Evolutionary conservation across 2,329 filamentous ascomycete species (phyloP).

Genomic region (Diplodia sapinea): DNA sequence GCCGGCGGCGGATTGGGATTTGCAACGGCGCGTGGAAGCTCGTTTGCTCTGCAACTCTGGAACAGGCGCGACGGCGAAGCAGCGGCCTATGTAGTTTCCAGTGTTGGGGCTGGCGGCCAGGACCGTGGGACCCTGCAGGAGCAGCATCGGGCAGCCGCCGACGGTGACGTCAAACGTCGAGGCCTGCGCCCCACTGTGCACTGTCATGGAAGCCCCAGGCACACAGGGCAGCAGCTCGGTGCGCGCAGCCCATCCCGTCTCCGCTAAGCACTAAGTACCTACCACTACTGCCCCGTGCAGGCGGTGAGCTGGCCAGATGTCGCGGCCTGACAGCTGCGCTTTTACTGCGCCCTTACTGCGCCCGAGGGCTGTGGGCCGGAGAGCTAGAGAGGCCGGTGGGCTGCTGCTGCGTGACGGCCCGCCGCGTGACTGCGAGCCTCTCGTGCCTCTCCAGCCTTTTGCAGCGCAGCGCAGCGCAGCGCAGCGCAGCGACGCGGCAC

Average conservation of each 20-base stretch:
- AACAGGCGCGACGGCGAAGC: background rate
- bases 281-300: background rate
- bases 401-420: background rate
- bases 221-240: background rate
- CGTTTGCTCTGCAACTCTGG: background rate
- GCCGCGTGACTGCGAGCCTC: background rate
- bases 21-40: background rate
- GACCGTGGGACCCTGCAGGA: background rate
- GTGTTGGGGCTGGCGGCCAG: background rate
- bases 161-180: background rate
- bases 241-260: background rate
- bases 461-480: background rate
- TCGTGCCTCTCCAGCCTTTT: background rate
- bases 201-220: background rate
- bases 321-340: constrained; percentile 11
- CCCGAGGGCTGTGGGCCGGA: background rate
- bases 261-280: background rate
- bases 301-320: constrained; percentile 1
- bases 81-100: background rate
- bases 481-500: too few species aligned
- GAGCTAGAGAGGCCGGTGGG: too few species aligned
- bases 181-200: background rate
- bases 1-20: background rate
- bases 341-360: too few species aligned
- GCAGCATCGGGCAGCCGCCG: background rate